phyloP scores from a whole-genome alignment of 192 early-diverging fungal genomes.

The Mortierella alpina region DNA sequence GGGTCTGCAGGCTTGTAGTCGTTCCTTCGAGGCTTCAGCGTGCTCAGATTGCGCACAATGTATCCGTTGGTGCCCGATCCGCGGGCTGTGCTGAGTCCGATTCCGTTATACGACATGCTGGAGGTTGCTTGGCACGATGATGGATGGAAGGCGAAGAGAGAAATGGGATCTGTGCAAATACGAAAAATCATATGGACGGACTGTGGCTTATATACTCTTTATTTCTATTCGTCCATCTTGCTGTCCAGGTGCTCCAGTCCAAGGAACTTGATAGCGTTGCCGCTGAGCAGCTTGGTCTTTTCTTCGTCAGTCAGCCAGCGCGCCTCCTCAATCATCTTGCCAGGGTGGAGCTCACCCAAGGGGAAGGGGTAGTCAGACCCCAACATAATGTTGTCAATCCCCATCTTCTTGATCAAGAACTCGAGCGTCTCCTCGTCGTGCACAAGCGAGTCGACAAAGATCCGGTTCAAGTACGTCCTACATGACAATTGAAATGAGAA shows the following conservation, averaged over 20 bases:
- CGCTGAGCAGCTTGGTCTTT: conserved; percentile 68
- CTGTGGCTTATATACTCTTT: not conserved
- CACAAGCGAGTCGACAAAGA: conserved; percentile 73
- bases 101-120: conserved; percentile 76
- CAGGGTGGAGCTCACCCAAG: conserved; percentile 70
- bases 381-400: conserved; percentile 66
- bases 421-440: conserved; percentile 74
- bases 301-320: conserved; percentile 67
- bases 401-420: conserved; percentile 73
- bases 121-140: not conserved
- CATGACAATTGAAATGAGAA: not conserved
- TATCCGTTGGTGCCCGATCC: conserved; percentile 97
- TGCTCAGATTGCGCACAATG: conserved; percentile 89
- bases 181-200: not conserved
- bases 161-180: no score
- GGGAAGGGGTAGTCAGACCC: conserved; percentile 70
- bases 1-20: conserved; percentile 37
- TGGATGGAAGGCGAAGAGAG: no score
- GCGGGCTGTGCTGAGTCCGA: conserved; percentile 81
- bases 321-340: conserved; percentile 68
- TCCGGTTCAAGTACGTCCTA: conserved; percentile 65
- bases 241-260: conserved; percentile 48
- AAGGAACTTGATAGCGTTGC: conserved; percentile 70
- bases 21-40: conserved; percentile 65
- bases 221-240: conserved; percentile 11